A percentile compares a stretch with the other conserved stretches of the same genome.
Conservation (phyloP, 768 basidiomycete genomes). For the Kwoniella dendrophila region DNA sequence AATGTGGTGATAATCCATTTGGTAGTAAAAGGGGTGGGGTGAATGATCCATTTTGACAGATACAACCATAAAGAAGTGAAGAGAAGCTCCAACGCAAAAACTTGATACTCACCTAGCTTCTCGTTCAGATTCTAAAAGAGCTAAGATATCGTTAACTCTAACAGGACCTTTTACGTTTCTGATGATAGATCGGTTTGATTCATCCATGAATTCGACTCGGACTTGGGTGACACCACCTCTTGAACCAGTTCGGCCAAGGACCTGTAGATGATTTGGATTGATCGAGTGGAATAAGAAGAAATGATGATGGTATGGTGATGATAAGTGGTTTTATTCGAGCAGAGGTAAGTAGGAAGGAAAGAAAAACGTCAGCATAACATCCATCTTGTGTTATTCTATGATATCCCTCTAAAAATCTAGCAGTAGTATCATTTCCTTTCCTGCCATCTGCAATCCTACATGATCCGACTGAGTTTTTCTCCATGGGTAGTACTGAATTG, state of each 20-base stretch:
- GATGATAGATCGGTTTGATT: constrained; percentile 91
- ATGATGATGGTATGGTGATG: constrained; percentile 1
- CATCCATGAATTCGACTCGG: constrained; percentile 99
- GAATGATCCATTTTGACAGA: background rate
- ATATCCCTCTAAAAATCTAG: background rate
- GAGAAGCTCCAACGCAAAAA: background rate
- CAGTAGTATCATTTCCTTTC: background rate
- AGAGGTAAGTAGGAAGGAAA: background rate
- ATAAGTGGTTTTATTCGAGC: background rate
- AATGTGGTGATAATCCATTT: no score
- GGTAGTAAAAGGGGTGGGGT: no score
- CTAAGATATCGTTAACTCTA: constrained; percentile 91
- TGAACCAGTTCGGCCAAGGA: constrained; percentile 97
- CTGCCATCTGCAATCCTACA: no score
- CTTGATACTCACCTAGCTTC: constrained; percentile 84
- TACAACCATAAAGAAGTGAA: background rate
- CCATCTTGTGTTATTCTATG: no score
- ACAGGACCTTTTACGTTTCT: constrained; percentile 99
- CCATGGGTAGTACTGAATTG: no score
- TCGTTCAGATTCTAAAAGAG: constrained; percentile 95
- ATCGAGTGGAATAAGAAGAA: background rate
- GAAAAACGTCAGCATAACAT: background rate
- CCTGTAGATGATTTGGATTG: constrained; percentile 60
- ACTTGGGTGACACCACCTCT: constrained; percentile 99
- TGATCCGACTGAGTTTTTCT: no score